Percentiles rank a stretch among this genome's conserved stretches.
Evolutionary conservation across 495 filamentous ascomycete genomes (phyloP).

Genomic region (Collariella sp.): DNA sequence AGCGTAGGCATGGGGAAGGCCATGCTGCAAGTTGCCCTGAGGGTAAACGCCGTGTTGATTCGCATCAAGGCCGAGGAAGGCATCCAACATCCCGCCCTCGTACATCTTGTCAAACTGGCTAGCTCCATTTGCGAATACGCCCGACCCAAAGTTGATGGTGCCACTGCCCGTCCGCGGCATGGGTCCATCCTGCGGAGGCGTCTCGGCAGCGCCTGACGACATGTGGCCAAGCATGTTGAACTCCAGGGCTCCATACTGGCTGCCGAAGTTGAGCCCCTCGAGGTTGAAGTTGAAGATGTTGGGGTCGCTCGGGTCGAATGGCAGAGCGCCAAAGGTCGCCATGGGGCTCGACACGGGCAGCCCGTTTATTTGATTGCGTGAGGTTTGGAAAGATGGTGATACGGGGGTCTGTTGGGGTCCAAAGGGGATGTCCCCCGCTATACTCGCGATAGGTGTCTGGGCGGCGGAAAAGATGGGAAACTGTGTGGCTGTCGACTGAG

Average conservation of each 20-base stretch:
- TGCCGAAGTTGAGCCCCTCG: slow-evolving; percentile 89
- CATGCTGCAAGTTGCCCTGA: slow-evolving; percentile 43
- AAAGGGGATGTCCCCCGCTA: slow-evolving; percentile 47
- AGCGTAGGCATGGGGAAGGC: slow-evolving; percentile 43
- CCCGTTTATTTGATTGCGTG: slow-evolving; percentile 17
- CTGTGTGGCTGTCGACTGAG: slow-evolving; percentile 31
- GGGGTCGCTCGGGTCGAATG: slow-evolving; percentile 86
- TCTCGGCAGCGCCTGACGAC: slow-evolving; percentile 75
- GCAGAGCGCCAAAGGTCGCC: slow-evolving; percentile 45
- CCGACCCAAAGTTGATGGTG: slow-evolving; percentile 36
- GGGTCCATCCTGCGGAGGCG: slow-evolving; percentile 55
- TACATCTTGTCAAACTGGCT: slow-evolving; percentile 37
- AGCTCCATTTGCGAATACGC: slow-evolving; percentile 36
- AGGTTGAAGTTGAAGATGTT: slow-evolving; percentile 89
- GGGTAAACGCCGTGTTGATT: slow-evolving; percentile 33
- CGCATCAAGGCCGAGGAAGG: slow-evolving; percentile 35
- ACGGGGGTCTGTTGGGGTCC: slow-evolving; percentile 58
- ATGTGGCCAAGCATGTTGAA: slow-evolving; percentile 93
- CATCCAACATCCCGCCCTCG: slow-evolving; percentile 31
- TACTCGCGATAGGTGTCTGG: slow-evolving; percentile 19
- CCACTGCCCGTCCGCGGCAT: slow-evolving; percentile 31
- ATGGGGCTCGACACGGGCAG: slow-evolving; percentile 27
- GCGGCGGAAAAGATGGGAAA: slow-evolving; percentile 27
- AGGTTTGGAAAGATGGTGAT: slow-evolving; percentile 54
- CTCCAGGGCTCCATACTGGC: slow-evolving; percentile 86